phyloP scores from a whole-genome alignment of 2,329 filamentous ascomycete species.

The Hypoxylon rubiginosum region DNA sequence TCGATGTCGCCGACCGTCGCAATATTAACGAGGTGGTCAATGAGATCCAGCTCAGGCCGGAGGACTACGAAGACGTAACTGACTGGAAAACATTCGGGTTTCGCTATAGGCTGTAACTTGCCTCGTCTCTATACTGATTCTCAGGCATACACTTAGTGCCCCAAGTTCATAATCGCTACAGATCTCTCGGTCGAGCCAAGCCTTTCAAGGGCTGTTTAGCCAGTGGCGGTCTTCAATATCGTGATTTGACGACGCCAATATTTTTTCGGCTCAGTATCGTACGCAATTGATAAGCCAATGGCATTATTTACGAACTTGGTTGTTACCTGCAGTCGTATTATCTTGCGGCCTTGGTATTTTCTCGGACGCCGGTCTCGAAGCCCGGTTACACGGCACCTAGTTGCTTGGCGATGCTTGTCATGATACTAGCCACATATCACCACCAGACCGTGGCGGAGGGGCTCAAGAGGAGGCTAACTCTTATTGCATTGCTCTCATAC shows the following conservation, averaged over 20 bases:
- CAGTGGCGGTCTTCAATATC: slow-evolving; percentile 12
- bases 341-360: background rate
- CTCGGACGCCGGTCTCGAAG: slow-evolving; percentile 9
- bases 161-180: slow-evolving; percentile 1
- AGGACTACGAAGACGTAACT: slow-evolving; percentile 69
- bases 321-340: background rate
- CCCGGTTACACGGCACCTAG: background rate
- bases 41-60: slow-evolving; percentile 56
- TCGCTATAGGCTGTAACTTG: slow-evolving; percentile 63
- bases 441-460: slow-evolving; percentile 5
- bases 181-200: background rate
- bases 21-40: slow-evolving; percentile 52
- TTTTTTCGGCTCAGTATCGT: too few species aligned
- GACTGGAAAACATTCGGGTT: slow-evolving; percentile 72
- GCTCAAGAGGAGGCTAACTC: slow-evolving; percentile 13
- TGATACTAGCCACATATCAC: slow-evolving; percentile 12
- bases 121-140: background rate
- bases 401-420: slow-evolving; percentile 2
- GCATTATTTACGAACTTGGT: background rate
- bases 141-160: background rate
- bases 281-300: background rate
- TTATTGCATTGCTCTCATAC: slow-evolving; percentile 33
- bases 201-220: background rate
- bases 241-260: slow-evolving; percentile 13
- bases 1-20: slow-evolving; percentile 44